Evolutionary conservation across 2,329 filamentous ascomycete species (phyloP).

Genomic region (Colletotrichum sp.): DNA sequence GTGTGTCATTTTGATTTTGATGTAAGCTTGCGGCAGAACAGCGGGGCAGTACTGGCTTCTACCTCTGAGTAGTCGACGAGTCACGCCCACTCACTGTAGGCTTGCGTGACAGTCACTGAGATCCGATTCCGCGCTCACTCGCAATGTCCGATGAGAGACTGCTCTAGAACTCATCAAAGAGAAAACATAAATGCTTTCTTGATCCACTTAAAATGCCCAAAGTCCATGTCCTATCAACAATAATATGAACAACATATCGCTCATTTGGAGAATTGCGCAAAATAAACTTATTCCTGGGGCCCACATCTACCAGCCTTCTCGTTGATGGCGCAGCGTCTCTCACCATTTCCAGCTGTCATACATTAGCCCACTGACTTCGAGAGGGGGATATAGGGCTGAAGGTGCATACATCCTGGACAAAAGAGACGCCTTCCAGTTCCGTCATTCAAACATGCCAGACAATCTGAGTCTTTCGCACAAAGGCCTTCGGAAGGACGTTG

Average conservation of each 20-base stretch:
- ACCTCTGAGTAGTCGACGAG: neutral
- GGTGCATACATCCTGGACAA: neutral
- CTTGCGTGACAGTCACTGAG: neutral
- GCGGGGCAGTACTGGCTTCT: neutral
- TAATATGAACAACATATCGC: neutral
- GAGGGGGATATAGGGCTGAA: rapidly evolving
- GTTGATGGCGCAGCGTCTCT: neutral
- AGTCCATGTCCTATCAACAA: neutral
- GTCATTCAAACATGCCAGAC: neutral
- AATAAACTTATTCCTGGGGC: neutral
- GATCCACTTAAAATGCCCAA: rapidly evolving
- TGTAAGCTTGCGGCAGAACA: neutral
- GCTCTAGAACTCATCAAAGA: neutral
- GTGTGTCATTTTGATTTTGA: neutral
- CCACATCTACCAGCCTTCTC: neutral
- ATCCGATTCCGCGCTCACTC: neutral
- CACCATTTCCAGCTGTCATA: neutral
- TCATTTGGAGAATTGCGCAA: rapidly evolving
- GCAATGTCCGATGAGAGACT: neutral
- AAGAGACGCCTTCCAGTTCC: neutral
- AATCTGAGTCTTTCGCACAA: neutral
- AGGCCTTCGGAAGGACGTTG: neutral
- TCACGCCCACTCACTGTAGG: neutral
- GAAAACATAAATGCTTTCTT: rapidly evolving
- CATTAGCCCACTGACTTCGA: neutral